A percentile compares a stretch with the other conserved stretches of the same genome.
These are phyloP conservation scores for Beauveria pseudobassiana DNA, from an alignment of 2,329 filamentous ascomycete species.

Conservation along the genomic window DNA sequence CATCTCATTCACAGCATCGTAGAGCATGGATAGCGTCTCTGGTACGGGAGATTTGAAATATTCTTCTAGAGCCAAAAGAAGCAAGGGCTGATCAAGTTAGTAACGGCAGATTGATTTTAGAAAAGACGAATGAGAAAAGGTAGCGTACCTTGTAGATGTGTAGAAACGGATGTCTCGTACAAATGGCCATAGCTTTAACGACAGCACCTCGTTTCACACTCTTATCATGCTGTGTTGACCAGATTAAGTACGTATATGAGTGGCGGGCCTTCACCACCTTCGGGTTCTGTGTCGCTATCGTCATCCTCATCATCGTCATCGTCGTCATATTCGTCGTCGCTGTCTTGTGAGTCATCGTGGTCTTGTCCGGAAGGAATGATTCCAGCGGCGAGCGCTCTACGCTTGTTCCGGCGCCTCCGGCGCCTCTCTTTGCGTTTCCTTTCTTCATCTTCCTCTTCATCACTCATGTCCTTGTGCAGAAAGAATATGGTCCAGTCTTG, in stretches of 20 bases:
- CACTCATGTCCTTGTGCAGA: constrained; percentile 85
- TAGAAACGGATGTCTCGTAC: constrained; percentile 91
- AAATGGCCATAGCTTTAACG: constrained; percentile 98
- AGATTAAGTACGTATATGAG: constrained; percentile 95
- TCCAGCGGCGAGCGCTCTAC: constrained; percentile 43
- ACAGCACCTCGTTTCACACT: constrained; percentile 87
- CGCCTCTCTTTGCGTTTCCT: constrained; percentile 48
- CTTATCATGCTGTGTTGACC: constrained; percentile 92
- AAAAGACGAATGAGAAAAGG: background rate
- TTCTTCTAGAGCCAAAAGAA: constrained; percentile 86
- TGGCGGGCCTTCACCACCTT: constrained; percentile 74
- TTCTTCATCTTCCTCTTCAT: constrained; percentile 73
- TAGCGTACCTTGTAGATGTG: constrained; percentile 87
- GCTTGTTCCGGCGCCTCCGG: constrained; percentile 42
- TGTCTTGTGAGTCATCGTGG: constrained; percentile 33
- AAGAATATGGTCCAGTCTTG: constrained; percentile 99
- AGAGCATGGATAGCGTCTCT: constrained; percentile 81
- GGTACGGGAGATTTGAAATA: constrained; percentile 90
- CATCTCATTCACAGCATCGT: constrained; percentile 92
- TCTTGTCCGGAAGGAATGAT: constrained; percentile 38
- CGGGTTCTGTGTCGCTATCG: constrained; percentile 54
- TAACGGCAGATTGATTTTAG: constrained; percentile 11
- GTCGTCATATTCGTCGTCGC: constrained; percentile 39
- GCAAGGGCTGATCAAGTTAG: constrained; percentile 56
- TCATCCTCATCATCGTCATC: constrained; percentile 47